Evolutionary conservation across 2,329 filamentous ascomycete genomes (phyloP).

Genomic region (Colletotrichum sp.): DNA sequence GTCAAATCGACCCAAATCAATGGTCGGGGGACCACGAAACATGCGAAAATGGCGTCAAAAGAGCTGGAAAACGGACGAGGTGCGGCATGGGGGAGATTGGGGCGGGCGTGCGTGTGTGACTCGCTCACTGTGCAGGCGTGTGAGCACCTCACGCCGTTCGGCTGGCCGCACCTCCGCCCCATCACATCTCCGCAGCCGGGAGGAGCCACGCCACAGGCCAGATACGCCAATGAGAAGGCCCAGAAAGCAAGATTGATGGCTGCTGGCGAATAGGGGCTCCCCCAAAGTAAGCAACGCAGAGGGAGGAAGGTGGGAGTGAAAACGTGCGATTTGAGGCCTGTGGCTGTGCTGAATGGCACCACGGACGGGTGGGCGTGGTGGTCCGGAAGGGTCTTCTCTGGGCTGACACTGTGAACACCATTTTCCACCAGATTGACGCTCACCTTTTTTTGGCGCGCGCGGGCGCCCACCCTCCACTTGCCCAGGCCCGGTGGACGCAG

Average conservation of each 20-base stretch:
- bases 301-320: slow-evolving; percentile 3
- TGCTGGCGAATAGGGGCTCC: not conserved
- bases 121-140: not conserved
- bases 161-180: not conserved
- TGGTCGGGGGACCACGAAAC: slow-evolving; percentile 7
- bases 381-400: slow-evolving; percentile 2
- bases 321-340: slow-evolving; percentile 22
- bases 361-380: slow-evolving; percentile 11
- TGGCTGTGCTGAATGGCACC: slow-evolving; percentile 27
- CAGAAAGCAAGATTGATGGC: not conserved
- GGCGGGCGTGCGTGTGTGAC: slow-evolving; percentile 1
- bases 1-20: not conserved
- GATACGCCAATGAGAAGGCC: not conserved
- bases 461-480: not conserved
- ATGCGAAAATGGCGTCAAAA: slow-evolving; percentile 23
- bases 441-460: not conserved
- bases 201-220: slow-evolving; percentile 3
- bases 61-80: slow-evolving; percentile 16
- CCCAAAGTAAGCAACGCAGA: slow-evolving; percentile 9
- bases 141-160: not conserved
- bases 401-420: not conserved
- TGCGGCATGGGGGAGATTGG: slow-evolving; percentile 2
- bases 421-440: not conserved
- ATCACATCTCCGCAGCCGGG: not conserved
- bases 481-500: not conserved